Base-by-base conservation (phyloP, 2,329 filamentous ascomycete species). In the Dryadomyces sulphureus region DNA sequence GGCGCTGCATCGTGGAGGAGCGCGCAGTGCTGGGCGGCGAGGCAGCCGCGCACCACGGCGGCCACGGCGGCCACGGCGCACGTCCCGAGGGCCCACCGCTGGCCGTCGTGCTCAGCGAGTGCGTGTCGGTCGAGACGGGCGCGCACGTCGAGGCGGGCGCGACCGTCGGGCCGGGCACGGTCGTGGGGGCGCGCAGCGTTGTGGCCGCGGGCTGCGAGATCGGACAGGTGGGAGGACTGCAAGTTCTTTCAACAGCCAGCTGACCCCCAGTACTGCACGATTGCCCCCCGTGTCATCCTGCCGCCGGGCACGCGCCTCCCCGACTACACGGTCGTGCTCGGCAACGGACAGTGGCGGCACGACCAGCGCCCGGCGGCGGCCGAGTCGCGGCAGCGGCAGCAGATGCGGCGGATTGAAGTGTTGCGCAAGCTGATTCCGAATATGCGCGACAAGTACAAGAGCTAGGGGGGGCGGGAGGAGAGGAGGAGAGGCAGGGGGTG, bases 1-100 rank as follows among this genome's bases (percentile, higher is more conserved):
- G 85, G 48, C 79, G 82, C 45, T 92, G 84, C 55, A 83, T 94
- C 40, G 71, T 96, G 38, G 78, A 83, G 54, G 92, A 96, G 64
- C 67, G 77, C 48, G 63, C 71, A 8, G 65, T 69, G 20, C 59
- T 84, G 16, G 77, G 77, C 16, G 70, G 67, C 19, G 53, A 7
- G 2, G 20, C 17, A n/a, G 14, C 35, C 27, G n/a, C n/a, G n/a
- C n/a, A n/a, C 22, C 46, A 56, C 4, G 57, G 59, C n/a, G 57
- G 60, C 16, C 17, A 6, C 27, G 22, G 27, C 48, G 52, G 53
- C 6, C 57, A 49, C 6, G 3, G 20, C 14, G 34, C 4, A 20
- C 14, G 21, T 21, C 14, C 22, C 4, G 21, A 27, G 16, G 22
- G 14, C 17, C 48, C 14, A 59, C 59, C 11, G 66, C 67, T 9